A percentile compares a stretch with the other conserved stretches of the same genome.
These are phyloP conservation scores for Casuarina glauca DNA, from an alignment of 306 rosid species.

Conservation along the genomic window DNA sequence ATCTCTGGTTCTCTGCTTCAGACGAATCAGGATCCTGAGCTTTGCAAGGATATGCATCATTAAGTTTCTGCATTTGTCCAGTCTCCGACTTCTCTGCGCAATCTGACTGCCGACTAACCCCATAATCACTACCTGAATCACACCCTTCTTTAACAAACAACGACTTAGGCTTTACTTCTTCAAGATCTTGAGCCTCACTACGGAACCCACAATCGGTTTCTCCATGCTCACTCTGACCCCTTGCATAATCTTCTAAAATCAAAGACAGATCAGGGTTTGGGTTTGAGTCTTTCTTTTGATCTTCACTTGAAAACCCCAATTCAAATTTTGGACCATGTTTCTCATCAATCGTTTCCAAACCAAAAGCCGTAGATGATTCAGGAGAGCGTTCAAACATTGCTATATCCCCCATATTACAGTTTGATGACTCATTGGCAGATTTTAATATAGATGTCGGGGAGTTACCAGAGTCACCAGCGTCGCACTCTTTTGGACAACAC, in stretches of 20 bases:
- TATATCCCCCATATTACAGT: conserved; percentile 21
- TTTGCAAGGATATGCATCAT: conserved; percentile 20
- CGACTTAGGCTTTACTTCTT: background rate
- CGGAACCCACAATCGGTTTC: conserved; percentile 8
- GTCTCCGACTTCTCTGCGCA: conserved; percentile 22
- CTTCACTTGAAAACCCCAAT: conserved; percentile 9
- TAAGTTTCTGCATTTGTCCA: conserved; percentile 19
- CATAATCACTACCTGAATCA: conserved; percentile 22
- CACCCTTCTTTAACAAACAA: conserved; percentile 17
- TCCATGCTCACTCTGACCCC: conserved; percentile 22
- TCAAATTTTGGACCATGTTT: conserved; percentile 12
- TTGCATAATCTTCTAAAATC: conserved; percentile 25
- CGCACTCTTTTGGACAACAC: conserved; percentile 19
- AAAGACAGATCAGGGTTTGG: conserved; percentile 4
- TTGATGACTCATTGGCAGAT: conserved; percentile 32
- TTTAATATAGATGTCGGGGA: conserved; percentile 19
- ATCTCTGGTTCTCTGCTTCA: conserved; percentile 19
- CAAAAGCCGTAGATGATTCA: conserved; percentile 25
- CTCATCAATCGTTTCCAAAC: background rate
- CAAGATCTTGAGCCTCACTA: conserved; percentile 25
- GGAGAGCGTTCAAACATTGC: conserved; percentile 14
- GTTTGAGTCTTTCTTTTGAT: conserved; percentile 12
- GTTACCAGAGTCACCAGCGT: conserved; percentile 25
- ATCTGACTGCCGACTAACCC: conserved; percentile 3
- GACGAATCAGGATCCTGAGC: conserved; percentile 21